Evolutionary conservation across 108 stramenopile genomes (phyloP), one percentile per base, ranked within the genome.

Genomic region (Aurantiochytrium sp.): DNA sequence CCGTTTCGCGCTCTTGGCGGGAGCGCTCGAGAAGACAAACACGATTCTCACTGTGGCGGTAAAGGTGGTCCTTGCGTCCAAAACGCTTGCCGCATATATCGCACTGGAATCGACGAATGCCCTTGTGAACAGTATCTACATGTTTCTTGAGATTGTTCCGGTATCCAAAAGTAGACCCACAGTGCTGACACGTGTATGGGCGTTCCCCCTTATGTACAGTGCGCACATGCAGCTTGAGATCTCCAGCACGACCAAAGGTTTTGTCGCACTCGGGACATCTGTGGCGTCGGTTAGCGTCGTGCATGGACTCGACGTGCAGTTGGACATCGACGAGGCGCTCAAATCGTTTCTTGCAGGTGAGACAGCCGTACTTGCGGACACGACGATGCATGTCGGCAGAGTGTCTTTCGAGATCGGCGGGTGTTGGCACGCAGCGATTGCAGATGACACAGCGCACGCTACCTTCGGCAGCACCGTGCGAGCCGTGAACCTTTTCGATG

Each of bases 21-120:
- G 44, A 51, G 49, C 73, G 73, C 23, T 83, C 73, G 21, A 51
- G 21, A 5, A 83, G 44, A 43, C 73, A 83, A 8, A 83, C 73
- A 51, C 49, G 44, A 3, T 83, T 83, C 49, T 83, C 73, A 21
- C 73, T 83, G 73, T 83, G 73, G 47, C 73, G 73, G 49, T 83
- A 51, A 14, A 83, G 49, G 73, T 83, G 73, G 19, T 83, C 73
- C 25, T 83, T 83, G 47, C 73, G 44, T 5, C 73, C 73, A 51
- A 83, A 83, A 14, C 73, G 44, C 73, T 83, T 83, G 8, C 73
- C 73, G 73, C 73, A 83, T 44, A 83, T 83, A 16, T 83, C 73
- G 49, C 73, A 83, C 6, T 51, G 18, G 73, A 83, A 83, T 23
- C 73, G 73, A 10, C 49, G 44, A 21, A 83, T 83, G 23, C 44